phyloP scores from a whole-genome alignment of 108 stramenopile species.

The Discostella pseudostelligera region DNA sequence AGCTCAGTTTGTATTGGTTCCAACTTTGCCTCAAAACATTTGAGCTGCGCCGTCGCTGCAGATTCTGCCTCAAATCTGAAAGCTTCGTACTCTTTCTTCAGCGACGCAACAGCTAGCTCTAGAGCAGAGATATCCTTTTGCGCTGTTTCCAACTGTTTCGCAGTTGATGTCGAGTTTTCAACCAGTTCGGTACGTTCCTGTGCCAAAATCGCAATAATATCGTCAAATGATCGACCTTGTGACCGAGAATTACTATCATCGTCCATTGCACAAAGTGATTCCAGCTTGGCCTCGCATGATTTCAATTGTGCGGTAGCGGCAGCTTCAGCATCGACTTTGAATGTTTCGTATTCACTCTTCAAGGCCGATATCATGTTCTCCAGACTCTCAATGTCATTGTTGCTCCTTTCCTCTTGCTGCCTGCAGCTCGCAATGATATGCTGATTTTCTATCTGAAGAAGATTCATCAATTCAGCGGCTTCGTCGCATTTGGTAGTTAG shows the following conservation, averaged over 20 bases:
- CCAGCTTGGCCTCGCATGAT: conserved; percentile 15
- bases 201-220: conserved; percentile 1
- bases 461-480: neutral
- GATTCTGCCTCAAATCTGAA: conserved; percentile 8
- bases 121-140: neutral
- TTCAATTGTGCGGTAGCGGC: neutral
- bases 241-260: neutral
- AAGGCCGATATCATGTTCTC: conserved; percentile 9
- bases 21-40: conserved; percentile 11
- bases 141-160: neutral
- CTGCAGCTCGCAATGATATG: conserved; percentile 12
- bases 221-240: conserved; percentile 9
- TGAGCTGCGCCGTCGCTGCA: conserved; percentile 1
- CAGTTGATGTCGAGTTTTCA: neutral
- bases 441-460: conserved; percentile 12
- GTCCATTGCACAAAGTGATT: conserved; percentile 5
- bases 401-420: conserved; percentile 1
- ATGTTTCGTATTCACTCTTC: conserved; percentile 6
- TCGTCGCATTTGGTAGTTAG: conserved; percentile 14
- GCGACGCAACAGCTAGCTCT: neutral
- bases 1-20: conserved; percentile 14
- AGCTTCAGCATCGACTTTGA: conserved; percentile 15
- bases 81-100: conserved; percentile 11
- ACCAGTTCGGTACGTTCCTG: neutral
- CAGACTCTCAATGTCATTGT: conserved; percentile 1